Conservation (phyloP, 345 rosid species). For the Firmiana major region DNA sequence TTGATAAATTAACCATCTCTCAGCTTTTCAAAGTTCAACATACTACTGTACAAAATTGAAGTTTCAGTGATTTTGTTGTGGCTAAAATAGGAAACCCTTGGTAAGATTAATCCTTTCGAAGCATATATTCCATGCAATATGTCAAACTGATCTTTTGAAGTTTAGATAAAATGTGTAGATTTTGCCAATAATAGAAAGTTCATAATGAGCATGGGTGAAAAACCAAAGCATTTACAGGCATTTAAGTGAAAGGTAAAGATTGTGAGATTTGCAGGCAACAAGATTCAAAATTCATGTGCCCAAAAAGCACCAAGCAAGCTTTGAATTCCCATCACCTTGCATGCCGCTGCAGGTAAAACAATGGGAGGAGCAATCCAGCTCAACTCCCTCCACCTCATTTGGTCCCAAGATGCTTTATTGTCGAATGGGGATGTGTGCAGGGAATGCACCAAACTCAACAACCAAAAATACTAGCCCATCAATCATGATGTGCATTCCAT, state of each 20-base stretch:
- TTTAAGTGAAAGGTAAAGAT: neutral
- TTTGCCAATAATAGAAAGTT: neutral
- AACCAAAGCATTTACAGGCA: neutral
- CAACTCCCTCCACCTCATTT: neutral
- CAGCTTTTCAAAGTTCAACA: neutral
- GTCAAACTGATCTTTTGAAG: no score
- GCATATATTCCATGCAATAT: no score
- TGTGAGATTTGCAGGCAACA: neutral
- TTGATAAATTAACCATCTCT: neutral
- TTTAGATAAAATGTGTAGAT: neutral
- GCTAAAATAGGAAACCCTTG: neutral
- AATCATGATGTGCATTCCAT: constrained; percentile 2
- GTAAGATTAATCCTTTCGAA: neutral
- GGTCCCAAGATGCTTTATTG: constrained; percentile 15
- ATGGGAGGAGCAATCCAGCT: neutral
- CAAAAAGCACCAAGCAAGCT: neutral
- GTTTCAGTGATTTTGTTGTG: neutral
- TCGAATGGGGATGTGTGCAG: constrained; percentile 2
- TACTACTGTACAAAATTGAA: neutral
- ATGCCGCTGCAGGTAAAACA: neutral
- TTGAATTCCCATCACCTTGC: neutral
- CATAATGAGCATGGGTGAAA: neutral
- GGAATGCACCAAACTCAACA: constrained; percentile 31
- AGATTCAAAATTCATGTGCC: neutral
- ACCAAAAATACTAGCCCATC: constrained; percentile 7